A percentile compares a stretch with the other conserved stretches of the same genome.
phyloP scores from a whole-genome alignment of 257 asterid species.

The Ocimum tenuiflorum region DNA sequence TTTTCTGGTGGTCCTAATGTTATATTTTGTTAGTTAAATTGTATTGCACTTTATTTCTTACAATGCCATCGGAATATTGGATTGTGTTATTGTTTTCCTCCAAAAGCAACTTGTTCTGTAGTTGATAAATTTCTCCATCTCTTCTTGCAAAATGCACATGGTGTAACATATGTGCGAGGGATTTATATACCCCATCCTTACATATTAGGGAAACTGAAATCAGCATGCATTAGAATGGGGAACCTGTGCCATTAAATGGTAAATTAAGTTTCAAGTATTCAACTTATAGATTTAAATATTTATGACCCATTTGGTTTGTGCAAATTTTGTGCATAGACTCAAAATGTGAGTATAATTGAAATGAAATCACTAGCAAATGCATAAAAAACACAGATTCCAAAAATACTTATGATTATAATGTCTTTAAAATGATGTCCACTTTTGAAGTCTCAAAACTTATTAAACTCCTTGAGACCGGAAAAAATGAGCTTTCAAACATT shows the following conservation, averaged over 20 bases:
- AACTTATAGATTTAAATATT: neutral
- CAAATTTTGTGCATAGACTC: neutral
- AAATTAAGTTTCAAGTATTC: neutral
- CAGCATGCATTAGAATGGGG: slow-evolving; percentile 14
- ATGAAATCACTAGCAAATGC: neutral
- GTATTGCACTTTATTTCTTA: slow-evolving; percentile 23
- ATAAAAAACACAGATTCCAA: neutral
- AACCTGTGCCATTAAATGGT: slow-evolving; percentile 7
- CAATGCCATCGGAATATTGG: neutral
- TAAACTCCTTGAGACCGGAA: neutral
- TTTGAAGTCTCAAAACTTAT: neutral
- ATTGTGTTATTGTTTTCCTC: slow-evolving; percentile 19
- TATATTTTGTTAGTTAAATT: slow-evolving; percentile 22
- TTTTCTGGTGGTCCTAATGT: slow-evolving; percentile 28
- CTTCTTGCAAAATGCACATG: slow-evolving; percentile 20
- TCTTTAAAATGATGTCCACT: neutral
- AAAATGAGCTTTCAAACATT: neutral
- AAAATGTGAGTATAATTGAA: neutral
- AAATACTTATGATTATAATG: neutral
- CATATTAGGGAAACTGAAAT: neutral
- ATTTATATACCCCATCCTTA: neutral
- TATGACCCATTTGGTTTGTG: neutral
- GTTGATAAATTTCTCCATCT: slow-evolving; percentile 17
- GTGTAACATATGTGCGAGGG: slow-evolving; percentile 10
- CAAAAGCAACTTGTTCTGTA: slow-evolving; percentile 24